Evolutionary conservation across 257 asterid genomes (phyloP).

Genomic region (Verbena officinalis): DNA sequence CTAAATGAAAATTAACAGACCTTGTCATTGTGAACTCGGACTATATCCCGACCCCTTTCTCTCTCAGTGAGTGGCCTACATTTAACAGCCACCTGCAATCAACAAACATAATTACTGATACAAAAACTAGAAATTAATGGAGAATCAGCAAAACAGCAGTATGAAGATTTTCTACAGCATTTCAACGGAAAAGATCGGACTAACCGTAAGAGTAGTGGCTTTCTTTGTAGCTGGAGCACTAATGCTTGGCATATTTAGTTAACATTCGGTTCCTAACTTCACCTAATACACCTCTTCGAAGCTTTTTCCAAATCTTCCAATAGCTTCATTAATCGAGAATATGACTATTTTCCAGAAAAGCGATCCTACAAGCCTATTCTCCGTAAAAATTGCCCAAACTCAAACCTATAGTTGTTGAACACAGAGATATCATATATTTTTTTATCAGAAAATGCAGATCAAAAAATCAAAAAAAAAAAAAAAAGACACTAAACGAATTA

Average conservation of each 20-base stretch:
- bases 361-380: too few species aligned
- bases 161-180: background rate
- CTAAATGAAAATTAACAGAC: constrained; percentile 37
- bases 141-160: constrained; percentile 12
- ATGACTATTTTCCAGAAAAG: constrained; percentile 3
- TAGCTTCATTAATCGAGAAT: constrained; percentile 19
- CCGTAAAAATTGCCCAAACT: too few species aligned
- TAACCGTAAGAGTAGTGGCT: constrained; percentile 78
- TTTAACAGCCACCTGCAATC: constrained; percentile 80
- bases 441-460: background rate
- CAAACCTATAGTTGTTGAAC: too few species aligned
- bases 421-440: background rate
- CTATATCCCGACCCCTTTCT: constrained; percentile 72
- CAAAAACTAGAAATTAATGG: constrained; percentile 4
- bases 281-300: constrained; percentile 18
- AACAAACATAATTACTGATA: constrained; percentile 9
- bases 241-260: constrained; percentile 68
- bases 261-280: constrained; percentile 50
- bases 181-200: constrained; percentile 22
- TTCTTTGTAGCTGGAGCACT: constrained; percentile 76
- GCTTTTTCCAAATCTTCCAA: constrained; percentile 24
- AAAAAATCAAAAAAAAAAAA: background rate
- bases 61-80: constrained; percentile 82
- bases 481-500: constrained; percentile 7
- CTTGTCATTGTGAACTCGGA: constrained; percentile 79